phyloP scores from a whole-genome alignment of 2,329 filamentous ascomycete genomes.

The Ceratocystis smalleyi region DNA sequence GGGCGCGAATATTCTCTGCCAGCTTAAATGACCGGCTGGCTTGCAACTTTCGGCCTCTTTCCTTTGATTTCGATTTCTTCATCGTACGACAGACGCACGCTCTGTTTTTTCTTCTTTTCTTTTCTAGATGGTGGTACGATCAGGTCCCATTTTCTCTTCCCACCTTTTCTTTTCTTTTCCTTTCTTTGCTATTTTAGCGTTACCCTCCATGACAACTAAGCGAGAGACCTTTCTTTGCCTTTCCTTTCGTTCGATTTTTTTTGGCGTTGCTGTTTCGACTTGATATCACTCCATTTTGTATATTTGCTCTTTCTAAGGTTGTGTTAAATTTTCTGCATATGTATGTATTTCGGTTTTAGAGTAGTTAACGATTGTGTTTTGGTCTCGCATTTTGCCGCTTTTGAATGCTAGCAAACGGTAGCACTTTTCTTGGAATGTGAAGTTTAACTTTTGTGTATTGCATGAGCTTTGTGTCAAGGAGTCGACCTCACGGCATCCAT shows the following conservation, averaged over 20 bases:
- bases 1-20: neutral
- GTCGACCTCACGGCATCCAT: neutral
- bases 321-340: neutral
- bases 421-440: too few relatives aligned
- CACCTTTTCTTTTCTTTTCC: neutral
- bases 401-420: neutral
- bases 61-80: neutral
- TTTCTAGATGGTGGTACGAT: neutral
- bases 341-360: neutral
- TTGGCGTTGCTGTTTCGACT: neutral
- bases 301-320: neutral
- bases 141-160: neutral
- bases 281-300: constrained; percentile 2
- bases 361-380: neutral
- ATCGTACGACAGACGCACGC: neutral
- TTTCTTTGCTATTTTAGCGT: constrained; percentile 1
- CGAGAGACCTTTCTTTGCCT: too few relatives aligned
- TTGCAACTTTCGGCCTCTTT: neutral
- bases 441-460: neutral
- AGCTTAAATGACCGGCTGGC: too few relatives aligned
- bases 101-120: constrained; percentile 2
- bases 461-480: neutral
- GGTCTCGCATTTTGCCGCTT: neutral
- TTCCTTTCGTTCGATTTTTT: neutral
- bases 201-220: neutral